These are phyloP conservation scores for Spathaspora sp. DNA, from an alignment of 1,139 yeast genomes.

Conservation along the genomic window DNA sequence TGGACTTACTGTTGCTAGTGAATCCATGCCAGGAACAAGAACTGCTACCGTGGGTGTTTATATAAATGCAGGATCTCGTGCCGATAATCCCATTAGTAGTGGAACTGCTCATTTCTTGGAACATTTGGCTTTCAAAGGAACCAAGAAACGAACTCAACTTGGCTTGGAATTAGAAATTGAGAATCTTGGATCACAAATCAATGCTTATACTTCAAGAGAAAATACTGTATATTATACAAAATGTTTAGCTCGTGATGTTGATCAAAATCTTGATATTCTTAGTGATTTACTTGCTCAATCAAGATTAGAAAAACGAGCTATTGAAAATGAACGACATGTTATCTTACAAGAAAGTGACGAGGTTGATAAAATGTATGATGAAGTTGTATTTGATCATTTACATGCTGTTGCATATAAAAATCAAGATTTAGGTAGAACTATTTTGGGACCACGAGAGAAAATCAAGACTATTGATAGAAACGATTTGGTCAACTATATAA, in stretches of 20 bases:
- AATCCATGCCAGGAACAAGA: slow-evolving; percentile 78
- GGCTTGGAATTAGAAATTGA: slow-evolving; percentile 91
- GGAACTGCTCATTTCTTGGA: slow-evolving; percentile 98
- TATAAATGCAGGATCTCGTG: slow-evolving; percentile 98
- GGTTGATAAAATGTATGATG: slow-evolving; percentile 97
- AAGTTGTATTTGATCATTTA: slow-evolving; percentile 93
- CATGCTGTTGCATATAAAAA: slow-evolving; percentile 89
- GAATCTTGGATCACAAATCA: slow-evolving; percentile 93
- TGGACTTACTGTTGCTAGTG: slow-evolving; percentile 94
- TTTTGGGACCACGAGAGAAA: slow-evolving; percentile 89
- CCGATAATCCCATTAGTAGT: slow-evolving; percentile 78
- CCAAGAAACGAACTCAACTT: slow-evolving; percentile 76
- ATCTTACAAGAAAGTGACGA: slow-evolving; percentile 96
- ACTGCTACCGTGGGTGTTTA: slow-evolving; percentile 98
- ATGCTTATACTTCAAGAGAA: slow-evolving; percentile 96
- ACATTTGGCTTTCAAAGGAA: slow-evolving; percentile 95
- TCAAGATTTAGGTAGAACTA: slow-evolving; percentile 97
- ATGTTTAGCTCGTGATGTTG: slow-evolving; percentile 76
- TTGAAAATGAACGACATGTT: slow-evolving; percentile 94
- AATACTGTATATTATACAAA: slow-evolving; percentile 96
- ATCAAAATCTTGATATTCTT: slow-evolving; percentile 82
- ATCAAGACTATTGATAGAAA: slow-evolving; percentile 74
- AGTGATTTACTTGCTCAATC: slow-evolving; percentile 89
- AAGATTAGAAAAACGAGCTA: slow-evolving; percentile 75
- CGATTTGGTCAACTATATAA: slow-evolving; percentile 78